phyloP scores from a whole-genome alignment of 768 basidiomycete species.

The Boletus rex-veris region DNA sequence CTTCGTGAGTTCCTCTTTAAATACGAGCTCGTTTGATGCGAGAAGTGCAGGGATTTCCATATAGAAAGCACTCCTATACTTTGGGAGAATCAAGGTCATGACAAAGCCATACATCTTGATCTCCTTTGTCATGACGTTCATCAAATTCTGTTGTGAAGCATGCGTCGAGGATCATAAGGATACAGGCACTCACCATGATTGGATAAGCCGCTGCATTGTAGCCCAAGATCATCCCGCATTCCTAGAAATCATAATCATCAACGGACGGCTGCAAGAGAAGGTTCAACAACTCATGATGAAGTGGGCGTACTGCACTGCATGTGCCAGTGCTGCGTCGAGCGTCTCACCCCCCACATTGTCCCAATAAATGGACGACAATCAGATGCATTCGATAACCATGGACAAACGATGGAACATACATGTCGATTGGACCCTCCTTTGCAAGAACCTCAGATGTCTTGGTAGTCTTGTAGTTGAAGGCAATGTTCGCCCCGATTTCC shows the following conservation, averaged over 20 bases:
- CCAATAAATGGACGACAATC: not conserved
- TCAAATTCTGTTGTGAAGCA: not conserved
- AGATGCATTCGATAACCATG: not conserved
- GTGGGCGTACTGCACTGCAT: slow-evolving; percentile 1
- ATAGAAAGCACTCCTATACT: not conserved
- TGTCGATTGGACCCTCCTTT: slow-evolving; percentile 1
- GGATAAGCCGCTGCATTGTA: not conserved
- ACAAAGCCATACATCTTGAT: not conserved
- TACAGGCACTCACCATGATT: not conserved
- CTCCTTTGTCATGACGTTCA: not conserved
- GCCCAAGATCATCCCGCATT: not conserved
- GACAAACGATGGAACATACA: not conserved
- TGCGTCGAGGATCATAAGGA: not conserved
- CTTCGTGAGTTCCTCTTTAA: not conserved
- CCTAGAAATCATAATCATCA: not conserved
- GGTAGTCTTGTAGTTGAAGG: slow-evolving; percentile 3
- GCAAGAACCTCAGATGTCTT: slow-evolving; percentile 4
- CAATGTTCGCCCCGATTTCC: not conserved
- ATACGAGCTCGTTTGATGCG: not conserved
- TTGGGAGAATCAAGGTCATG: not conserved
- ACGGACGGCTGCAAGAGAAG: not conserved
- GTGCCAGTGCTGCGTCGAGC: not conserved
- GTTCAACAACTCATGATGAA: slow-evolving; percentile 1
- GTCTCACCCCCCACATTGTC: slow-evolving; percentile 5
- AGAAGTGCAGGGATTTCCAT: not conserved